Evolutionary conservation across 2,329 filamentous ascomycete species (phyloP).

Genomic region (Aspergillus costaricaensis): DNA sequence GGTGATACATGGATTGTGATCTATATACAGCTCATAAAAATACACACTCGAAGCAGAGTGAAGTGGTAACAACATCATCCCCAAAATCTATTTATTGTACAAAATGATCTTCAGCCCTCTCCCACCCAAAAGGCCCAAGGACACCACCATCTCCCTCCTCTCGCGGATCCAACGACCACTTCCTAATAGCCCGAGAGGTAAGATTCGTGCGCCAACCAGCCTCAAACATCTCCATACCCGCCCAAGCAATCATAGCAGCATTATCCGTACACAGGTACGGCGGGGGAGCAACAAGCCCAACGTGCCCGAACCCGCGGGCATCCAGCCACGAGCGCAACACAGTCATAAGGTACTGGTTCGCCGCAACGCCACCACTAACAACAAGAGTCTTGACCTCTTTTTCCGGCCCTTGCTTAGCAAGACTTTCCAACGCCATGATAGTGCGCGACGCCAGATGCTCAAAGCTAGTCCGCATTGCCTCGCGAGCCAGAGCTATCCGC

Average conservation of each 20-base stretch:
- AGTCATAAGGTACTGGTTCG: conserved; percentile 75
- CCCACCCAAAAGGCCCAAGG: conserved; percentile 61
- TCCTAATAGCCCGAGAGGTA: conserved; percentile 60
- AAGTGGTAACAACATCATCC: background rate
- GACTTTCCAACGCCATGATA: conserved; percentile 64
- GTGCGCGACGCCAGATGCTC: conserved; percentile 81
- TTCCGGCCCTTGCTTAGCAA: conserved; percentile 22
- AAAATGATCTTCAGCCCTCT: conserved; percentile 9
- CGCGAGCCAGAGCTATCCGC: conserved; percentile 68
- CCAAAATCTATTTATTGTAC: background rate
- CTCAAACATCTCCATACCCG: conserved; percentile 88
- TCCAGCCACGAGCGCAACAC: conserved; percentile 65
- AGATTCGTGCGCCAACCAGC: conserved; percentile 69
- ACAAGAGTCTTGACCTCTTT: conserved; percentile 64
- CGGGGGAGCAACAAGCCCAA: conserved; percentile 74
- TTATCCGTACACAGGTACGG: conserved; percentile 84
- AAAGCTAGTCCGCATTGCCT: conserved; percentile 78
- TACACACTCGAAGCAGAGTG: background rate
- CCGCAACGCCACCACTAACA: conserved; percentile 86
- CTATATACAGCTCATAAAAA: background rate
- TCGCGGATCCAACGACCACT: conserved; percentile 72
- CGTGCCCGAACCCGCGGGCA: conserved; percentile 62
- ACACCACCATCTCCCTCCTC: conserved; percentile 66
- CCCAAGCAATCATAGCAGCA: conserved; percentile 96
- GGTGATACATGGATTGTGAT: background rate